Conservation (phyloP, 2,329 filamentous ascomycete genomes). For the Ilyonectria destructans region DNA sequence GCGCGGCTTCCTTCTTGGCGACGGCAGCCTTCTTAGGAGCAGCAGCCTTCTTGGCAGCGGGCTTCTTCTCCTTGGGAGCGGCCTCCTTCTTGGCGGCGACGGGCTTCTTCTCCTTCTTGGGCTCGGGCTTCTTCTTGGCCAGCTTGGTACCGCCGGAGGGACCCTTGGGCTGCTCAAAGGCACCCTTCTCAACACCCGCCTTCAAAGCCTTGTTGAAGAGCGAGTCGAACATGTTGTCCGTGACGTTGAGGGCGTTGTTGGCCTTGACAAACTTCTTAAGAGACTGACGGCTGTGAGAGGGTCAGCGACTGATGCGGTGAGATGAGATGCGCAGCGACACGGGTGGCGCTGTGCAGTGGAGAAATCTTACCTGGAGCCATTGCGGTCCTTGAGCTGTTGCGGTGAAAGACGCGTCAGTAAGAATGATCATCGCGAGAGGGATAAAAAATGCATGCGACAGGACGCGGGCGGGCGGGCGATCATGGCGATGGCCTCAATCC, state of each 20-base stretch:
- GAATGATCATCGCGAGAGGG: constrained; percentile 34
- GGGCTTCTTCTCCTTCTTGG: constrained; percentile 58
- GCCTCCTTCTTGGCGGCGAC: constrained; percentile 52
- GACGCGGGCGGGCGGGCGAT: constrained; percentile 29
- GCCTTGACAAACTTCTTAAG: constrained; percentile 75
- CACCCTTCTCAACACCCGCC: constrained; percentile 86
- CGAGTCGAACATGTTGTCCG: constrained; percentile 74
- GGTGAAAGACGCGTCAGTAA: constrained; percentile 59
- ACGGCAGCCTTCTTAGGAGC: constrained; percentile 49
- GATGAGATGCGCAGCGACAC: constrained; percentile 23
- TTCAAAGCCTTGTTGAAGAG: constrained; percentile 91
- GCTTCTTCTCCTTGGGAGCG: constrained; percentile 55
- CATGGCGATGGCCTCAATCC: constrained; percentile 45
- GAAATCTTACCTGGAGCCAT: constrained; percentile 65
- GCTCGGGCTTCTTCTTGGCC: constrained; percentile 78
- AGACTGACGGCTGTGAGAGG: constrained; percentile 66
- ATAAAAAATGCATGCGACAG: constrained; percentile 28
- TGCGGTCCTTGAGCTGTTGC: constrained; percentile 74
- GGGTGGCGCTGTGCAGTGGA: constrained; percentile 26
- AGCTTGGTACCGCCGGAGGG: constrained; percentile 94
- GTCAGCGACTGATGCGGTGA: constrained; percentile 34
- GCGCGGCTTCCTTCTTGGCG: constrained; percentile 52
- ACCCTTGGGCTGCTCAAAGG: constrained; percentile 93
- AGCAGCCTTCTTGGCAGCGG: constrained; percentile 54
- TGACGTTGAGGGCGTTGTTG: constrained; percentile 66